Conservation (phyloP, 352 stramenopile genomes). For the Globisporangium nagaii region DNA sequence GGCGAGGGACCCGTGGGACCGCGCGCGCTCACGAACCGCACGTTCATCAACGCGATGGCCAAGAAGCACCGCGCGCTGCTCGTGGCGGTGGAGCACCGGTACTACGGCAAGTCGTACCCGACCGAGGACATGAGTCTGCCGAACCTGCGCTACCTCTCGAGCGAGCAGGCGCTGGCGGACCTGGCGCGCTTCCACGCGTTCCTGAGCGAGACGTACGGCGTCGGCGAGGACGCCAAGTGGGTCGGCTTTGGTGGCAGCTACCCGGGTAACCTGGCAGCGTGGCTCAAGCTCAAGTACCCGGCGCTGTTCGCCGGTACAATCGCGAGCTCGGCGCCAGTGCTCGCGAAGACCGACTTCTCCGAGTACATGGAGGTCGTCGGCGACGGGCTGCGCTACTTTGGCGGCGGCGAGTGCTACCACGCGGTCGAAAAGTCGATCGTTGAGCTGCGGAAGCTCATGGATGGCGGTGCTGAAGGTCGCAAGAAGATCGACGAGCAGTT, state of each 20-base stretch:
- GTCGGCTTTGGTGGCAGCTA: slow-evolving; percentile 95
- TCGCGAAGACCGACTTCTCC: slow-evolving; percentile 74
- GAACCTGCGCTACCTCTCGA: slow-evolving; percentile 88
- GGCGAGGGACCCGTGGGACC: slow-evolving; percentile 61
- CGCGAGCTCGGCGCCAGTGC: slow-evolving; percentile 87
- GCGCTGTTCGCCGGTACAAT: slow-evolving; percentile 90
- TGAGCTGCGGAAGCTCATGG: slow-evolving; percentile 47
- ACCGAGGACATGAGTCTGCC: slow-evolving; percentile 65
- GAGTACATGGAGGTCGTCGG: slow-evolving; percentile 89
- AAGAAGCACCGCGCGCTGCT: slow-evolving; percentile 70
- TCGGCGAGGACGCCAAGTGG: slow-evolving; percentile 64
- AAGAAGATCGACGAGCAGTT: slow-evolving; percentile 46
- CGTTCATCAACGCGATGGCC: slow-evolving; percentile 76
- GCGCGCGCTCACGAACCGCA: slow-evolving; percentile 57
- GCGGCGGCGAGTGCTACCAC: slow-evolving; percentile 75
- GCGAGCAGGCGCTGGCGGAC: slow-evolving; percentile 87
- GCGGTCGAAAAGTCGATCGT: slow-evolving; percentile 56
- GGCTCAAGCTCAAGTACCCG: slow-evolving; percentile 91
- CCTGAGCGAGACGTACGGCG: slow-evolving; percentile 57
- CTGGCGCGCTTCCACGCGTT: slow-evolving; percentile 87
- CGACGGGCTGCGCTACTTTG: slow-evolving; percentile 74
- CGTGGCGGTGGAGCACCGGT: slow-evolving; percentile 93
- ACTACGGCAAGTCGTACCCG: slow-evolving; percentile 93
- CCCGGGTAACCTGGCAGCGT: slow-evolving; percentile 91
- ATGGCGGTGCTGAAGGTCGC: slow-evolving; percentile 37